These are phyloP conservation scores for Eudorina sp. DNA, from an alignment of 139 green algal species.

Conservation along the genomic window DNA sequence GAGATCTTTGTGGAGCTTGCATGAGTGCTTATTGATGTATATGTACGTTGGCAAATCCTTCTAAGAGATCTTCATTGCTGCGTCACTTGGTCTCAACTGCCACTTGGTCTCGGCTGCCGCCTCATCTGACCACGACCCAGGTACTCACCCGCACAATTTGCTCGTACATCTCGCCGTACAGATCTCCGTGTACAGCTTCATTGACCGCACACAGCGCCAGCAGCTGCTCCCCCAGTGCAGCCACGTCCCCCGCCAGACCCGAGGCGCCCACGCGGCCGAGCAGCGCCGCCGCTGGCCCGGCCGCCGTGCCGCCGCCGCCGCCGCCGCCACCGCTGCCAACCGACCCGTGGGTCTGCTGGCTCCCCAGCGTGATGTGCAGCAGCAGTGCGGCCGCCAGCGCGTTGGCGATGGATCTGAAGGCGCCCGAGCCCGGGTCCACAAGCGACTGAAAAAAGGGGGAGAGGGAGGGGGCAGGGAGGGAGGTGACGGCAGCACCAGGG, in stretches of 20 bases:
- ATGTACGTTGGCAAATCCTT: no score
- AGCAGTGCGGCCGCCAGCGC: conserved; percentile 59
- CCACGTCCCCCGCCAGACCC: conserved; percentile 65
- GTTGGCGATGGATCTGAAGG: conserved; percentile 62
- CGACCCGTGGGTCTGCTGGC: conserved; percentile 38
- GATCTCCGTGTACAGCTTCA: conserved; percentile 66
- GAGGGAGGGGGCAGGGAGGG: not conserved
- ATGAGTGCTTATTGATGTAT: no score
- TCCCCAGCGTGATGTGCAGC: conserved; percentile 64
- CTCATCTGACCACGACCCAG: no score
- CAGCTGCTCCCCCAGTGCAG: conserved; percentile 63
- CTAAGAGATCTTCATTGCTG: no score
- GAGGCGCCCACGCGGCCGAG: conserved; percentile 67
- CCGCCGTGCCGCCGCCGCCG: not conserved
- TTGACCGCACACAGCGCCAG: conserved; percentile 55
- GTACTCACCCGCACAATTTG: not conserved
- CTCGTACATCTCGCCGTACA: conserved; percentile 43
- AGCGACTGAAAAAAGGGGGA: conserved; percentile 17
- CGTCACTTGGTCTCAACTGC: no score
- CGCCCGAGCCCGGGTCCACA: conserved; percentile 40
- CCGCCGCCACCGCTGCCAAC: not conserved
- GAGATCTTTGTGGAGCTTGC: not conserved
- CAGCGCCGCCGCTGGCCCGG: not conserved
- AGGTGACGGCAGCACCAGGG: no score
- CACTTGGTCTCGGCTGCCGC: no score